Evolutionary conservation across 1,139 yeast species (phyloP).

Genomic region (Candida sanyaensis): DNA sequence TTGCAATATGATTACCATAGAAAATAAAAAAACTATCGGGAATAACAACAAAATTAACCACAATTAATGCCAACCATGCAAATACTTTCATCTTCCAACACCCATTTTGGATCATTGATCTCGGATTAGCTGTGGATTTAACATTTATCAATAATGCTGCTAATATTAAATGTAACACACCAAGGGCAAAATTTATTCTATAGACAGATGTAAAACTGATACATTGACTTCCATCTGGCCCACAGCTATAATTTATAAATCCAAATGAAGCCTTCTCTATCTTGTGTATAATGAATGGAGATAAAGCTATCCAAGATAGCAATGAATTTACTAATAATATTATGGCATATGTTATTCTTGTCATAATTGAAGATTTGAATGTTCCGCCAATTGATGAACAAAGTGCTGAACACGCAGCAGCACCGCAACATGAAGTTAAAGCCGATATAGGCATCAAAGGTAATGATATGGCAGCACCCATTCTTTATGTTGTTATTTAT

Average conservation of each 20-base stretch:
- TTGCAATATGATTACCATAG: slow-evolving; percentile 91
- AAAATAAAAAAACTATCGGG: slow-evolving; percentile 86
- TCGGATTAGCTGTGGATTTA: slow-evolving; percentile 73
- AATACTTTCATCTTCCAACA: slow-evolving; percentile 81
- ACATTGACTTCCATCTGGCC: slow-evolving; percentile 85
- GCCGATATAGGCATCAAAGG: slow-evolving; percentile 66
- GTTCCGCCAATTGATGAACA: slow-evolving; percentile 64
- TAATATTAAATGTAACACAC: slow-evolving; percentile 70
- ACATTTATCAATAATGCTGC: slow-evolving; percentile 73
- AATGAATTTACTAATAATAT: slow-evolving; percentile 76
- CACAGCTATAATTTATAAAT: slow-evolving; percentile 56
- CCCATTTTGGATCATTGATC: slow-evolving; percentile 87
- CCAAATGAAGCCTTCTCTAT: slow-evolving; percentile 76
- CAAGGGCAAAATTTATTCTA: slow-evolving; percentile 86
- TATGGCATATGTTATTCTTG: slow-evolving; percentile 80
- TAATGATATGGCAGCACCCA: slow-evolving; percentile 86
- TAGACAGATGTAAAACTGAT: slow-evolving; percentile 92
- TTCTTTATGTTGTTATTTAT: slow-evolving; percentile 21
- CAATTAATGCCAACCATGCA: slow-evolving; percentile 58
- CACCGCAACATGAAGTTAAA: slow-evolving; percentile 81
- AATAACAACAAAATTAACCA: slow-evolving; percentile 64
- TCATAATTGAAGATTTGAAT: slow-evolving; percentile 62
- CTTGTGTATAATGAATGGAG: slow-evolving; percentile 76
- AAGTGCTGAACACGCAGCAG: slow-evolving; percentile 75
- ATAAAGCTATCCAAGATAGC: slow-evolving; percentile 86